Percentiles rank a stretch among this genome's conserved stretches.
Conservation (phyloP, 352 stramenopile genomes). For the Aphanomyces cochlioides region DNA sequence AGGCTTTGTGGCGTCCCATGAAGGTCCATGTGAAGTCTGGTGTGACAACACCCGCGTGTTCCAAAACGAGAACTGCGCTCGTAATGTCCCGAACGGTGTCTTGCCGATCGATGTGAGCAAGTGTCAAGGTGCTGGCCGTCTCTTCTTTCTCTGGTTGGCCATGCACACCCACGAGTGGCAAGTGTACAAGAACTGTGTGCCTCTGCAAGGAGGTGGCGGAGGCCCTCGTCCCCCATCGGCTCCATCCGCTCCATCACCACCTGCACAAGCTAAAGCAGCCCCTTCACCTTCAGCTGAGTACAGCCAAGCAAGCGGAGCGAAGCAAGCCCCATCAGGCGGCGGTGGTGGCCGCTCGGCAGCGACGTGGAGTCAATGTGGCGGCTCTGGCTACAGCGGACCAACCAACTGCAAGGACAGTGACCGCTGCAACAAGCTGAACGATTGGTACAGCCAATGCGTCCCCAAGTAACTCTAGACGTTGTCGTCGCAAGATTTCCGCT, state of each 20-base stretch:
- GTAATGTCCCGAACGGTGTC: constrained; percentile 35
- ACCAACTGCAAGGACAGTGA: constrained; percentile 9
- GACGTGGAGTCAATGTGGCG: constrained; percentile 23
- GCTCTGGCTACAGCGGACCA: constrained; percentile 17
- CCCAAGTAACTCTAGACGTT: not conserved
- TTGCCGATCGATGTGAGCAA: constrained; percentile 46
- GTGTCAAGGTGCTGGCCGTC: constrained; percentile 32
- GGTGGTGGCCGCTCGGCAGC: not conserved
- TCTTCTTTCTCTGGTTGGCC: constrained; percentile 34
- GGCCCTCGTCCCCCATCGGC: not conserved
- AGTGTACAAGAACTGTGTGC: constrained; percentile 31
- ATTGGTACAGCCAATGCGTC: constrained; percentile 29
- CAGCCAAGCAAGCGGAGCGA: not conserved
- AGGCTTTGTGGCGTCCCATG: constrained; percentile 35
- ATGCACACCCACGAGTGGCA: constrained; percentile 30
- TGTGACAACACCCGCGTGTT: constrained; percentile 47
- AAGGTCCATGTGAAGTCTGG: constrained; percentile 53
- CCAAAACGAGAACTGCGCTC: constrained; percentile 42
- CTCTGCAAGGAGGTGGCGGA: not conserved
- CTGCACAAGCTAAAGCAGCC: not conserved
- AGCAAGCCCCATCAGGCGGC: not conserved
- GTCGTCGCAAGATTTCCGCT: no score
- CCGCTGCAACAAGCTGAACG: constrained; percentile 9
- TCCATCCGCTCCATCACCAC: not conserved
- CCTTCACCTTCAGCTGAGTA: not conserved